Evolutionary conservation across 1,139 yeast species (phyloP), one percentile per base, ranked within the genome.

Genomic region (Arxiozyma telluris): DNA sequence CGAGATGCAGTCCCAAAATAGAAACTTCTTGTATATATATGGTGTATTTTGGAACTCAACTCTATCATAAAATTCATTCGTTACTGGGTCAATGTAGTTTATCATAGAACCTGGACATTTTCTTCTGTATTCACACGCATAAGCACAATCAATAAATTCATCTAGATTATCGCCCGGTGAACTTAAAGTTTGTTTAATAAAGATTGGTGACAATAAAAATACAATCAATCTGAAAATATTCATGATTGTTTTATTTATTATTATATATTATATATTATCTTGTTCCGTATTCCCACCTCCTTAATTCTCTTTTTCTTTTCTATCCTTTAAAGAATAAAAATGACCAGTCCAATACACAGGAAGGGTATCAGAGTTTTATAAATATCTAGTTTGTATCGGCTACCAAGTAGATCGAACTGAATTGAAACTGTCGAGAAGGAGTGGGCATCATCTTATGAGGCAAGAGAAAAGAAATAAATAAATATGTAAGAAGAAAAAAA

Each of bases 151-250:
- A 46, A 73, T 71, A 64, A 89, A 90, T 51, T 83, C 87, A 7
- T 80, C 80, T 43, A 89, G 72, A 44, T 82, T 79, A 66, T 91
- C 96, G 7, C 98, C 98, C 0, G 82, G 81, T 0, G 96, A 88
- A 0, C 81, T 88, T 4, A 34, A 38, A 15, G n/a, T 34, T 15
- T 15, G n/a, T 15, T 34, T 41, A 21, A 21, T 41, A 41, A 41
- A 18, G 11, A 41, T 18, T 8, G 43, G 22, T 41, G 43, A 41
- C 43, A 47, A 23, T 18, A 34, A 43, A 4, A 38, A 50, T 53
- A 56, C 50, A 27, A 48, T 20, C n/a, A 34, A 34, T 34, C 39
- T 34, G 39, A 12, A 34, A 34, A 34, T 17, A 34, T 34, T 34
- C 39, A 34, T 34, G 4, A 34, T 34, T 12, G 30, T 27, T 27